phyloP scores from a whole-genome alignment of 2,329 filamentous ascomycete genomes.

The Rhinocladiella mackenziei region DNA sequence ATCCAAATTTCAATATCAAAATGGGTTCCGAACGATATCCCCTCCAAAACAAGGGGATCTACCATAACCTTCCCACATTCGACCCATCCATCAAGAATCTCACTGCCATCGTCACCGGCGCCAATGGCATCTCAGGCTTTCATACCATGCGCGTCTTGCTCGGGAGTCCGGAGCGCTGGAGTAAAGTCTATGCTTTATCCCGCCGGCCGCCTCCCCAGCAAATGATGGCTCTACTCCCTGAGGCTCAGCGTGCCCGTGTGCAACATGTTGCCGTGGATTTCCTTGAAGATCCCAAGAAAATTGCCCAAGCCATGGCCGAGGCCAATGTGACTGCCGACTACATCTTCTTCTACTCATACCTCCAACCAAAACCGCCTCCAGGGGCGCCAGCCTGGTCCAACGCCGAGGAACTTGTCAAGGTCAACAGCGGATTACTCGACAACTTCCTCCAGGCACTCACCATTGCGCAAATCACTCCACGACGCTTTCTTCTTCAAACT shows the following conservation, averaged over 20 bases:
- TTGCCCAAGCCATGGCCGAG: slow-evolving; percentile 29
- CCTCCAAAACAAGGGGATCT: slow-evolving; percentile 41
- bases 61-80: slow-evolving; percentile 48
- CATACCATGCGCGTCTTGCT: slow-evolving; percentile 50
- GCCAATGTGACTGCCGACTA: slow-evolving; percentile 36
- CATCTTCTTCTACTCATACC: slow-evolving; percentile 54
- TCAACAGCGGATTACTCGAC: slow-evolving; percentile 45
- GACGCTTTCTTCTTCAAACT: slow-evolving; percentile 49
- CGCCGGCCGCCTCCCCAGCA: slow-evolving; percentile 41
- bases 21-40: slow-evolving; percentile 30
- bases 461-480: slow-evolving; percentile 42
- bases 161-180: slow-evolving; percentile 46
- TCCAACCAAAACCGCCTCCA: slow-evolving; percentile 48
- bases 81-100: slow-evolving; percentile 42
- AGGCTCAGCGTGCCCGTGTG: slow-evolving; percentile 37
- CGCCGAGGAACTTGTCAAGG: slow-evolving; percentile 47
- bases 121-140: slow-evolving; percentile 53
- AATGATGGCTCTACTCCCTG: slow-evolving; percentile 35
- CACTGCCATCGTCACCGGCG: slow-evolving; percentile 52
- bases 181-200: slow-evolving; percentile 50
- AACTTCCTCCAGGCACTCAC: slow-evolving; percentile 49
- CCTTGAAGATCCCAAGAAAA: slow-evolving; percentile 31
- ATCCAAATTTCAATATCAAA: slow-evolving; percentile 1
- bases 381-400: slow-evolving; percentile 48
- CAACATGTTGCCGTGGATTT: slow-evolving; percentile 43